phyloP scores from a whole-genome alignment of 139 green algal species.

The Chlamydomonas applanata region DNA sequence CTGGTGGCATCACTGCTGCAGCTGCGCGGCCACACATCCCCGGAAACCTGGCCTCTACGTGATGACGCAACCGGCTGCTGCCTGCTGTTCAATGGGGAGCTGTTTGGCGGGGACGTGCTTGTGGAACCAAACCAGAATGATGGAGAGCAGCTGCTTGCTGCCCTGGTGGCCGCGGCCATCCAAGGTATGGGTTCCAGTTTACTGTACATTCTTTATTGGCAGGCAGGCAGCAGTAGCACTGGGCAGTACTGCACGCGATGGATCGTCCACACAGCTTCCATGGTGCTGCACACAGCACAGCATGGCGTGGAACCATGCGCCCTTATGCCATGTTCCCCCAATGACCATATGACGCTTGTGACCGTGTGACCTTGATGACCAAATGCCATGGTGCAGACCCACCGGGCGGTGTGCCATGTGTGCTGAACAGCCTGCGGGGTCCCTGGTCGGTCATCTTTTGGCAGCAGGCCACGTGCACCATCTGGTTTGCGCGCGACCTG shows the following conservation, averaged over 20 bases:
- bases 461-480: slow-evolving; percentile 39
- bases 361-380: no score
- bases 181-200: no score
- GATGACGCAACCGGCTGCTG: slow-evolving; percentile 32
- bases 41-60: not conserved
- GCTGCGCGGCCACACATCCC: slow-evolving; percentile 45
- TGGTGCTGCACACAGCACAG: no score
- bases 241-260: no score
- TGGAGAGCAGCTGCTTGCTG: slow-evolving; percentile 37
- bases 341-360: no score
- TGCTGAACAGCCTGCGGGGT: slow-evolving; percentile 58
- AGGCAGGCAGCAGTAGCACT: no score
- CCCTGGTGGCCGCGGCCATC: slow-evolving; percentile 23
- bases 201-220: no score
- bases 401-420: not conserved
- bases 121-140: slow-evolving; percentile 52
- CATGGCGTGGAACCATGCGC: no score
- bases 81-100: slow-evolving; percentile 74
- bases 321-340: no score
- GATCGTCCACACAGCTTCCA: no score
- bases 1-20: slow-evolving; percentile 65
- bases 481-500: slow-evolving; percentile 76
- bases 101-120: slow-evolving; percentile 54
- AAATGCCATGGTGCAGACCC: no score
- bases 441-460: slow-evolving; percentile 83